Evolutionary conservation across 345 rosid species (phyloP).

Genomic region (Gossypium arboreum): DNA sequence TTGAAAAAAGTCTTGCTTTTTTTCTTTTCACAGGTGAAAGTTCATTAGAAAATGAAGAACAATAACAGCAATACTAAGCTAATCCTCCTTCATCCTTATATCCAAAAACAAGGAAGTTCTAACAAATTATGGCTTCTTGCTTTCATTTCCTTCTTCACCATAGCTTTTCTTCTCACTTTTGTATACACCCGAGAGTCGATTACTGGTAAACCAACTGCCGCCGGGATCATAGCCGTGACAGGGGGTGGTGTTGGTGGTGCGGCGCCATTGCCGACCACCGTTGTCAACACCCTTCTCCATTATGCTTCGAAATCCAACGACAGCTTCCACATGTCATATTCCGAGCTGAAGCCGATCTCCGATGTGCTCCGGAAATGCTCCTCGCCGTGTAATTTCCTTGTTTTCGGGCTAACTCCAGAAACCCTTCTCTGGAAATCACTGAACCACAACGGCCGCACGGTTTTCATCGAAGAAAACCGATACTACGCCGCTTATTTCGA

Average conservation of each 20-base stretch:
- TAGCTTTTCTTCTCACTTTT: slow-evolving; percentile 74
- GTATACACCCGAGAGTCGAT: slow-evolving; percentile 69
- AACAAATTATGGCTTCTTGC: slow-evolving; percentile 88
- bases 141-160: slow-evolving; percentile 69
- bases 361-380: slow-evolving; percentile 78
- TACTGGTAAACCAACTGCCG: slow-evolving; percentile 23
- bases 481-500: slow-evolving; percentile 93
- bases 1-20: neutral
- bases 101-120: slow-evolving; percentile 83
- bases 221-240: slow-evolving; percentile 20
- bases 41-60: slow-evolving; percentile 48
- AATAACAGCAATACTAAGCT: slow-evolving; percentile 74
- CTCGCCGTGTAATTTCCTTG: slow-evolving; percentile 79
- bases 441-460: slow-evolving; percentile 82
- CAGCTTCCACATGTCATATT: slow-evolving; percentile 63
- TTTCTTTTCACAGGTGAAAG: neutral
- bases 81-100: slow-evolving; percentile 87
- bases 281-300: slow-evolving; percentile 78
- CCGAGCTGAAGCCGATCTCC: slow-evolving; percentile 74
- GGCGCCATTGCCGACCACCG: slow-evolving; percentile 49
- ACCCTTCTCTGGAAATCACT: slow-evolving; percentile 93
- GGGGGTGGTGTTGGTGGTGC: slow-evolving; percentile 17
- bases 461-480: slow-evolving; percentile 85
- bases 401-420: slow-evolving; percentile 88
- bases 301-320: slow-evolving; percentile 79